A percentile compares a stretch with the other conserved stretches of the same genome.
These are phyloP conservation scores for Cyclocybe cylindracea DNA, from an alignment of 768 basidiomycete species.

Conservation along the genomic window DNA sequence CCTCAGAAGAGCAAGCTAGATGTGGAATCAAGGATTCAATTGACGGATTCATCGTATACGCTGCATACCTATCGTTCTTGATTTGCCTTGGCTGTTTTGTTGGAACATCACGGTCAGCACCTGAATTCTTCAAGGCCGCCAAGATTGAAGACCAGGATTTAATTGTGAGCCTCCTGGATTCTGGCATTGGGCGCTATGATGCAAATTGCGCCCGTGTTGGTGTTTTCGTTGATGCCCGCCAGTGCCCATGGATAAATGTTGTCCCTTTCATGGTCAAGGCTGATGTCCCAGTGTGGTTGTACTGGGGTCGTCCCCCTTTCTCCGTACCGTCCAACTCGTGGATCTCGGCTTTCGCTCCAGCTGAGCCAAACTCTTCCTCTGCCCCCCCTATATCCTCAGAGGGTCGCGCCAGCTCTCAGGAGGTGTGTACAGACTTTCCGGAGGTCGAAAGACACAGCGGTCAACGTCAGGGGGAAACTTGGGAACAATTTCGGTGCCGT, in stretches of 20 bases:
- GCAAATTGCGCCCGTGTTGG: background rate
- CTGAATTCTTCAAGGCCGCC: too few relatives aligned
- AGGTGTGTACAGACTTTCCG: too few relatives aligned
- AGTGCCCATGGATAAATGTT: slow-evolving; percentile 3
- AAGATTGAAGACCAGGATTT: too few relatives aligned
- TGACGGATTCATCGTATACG: background rate
- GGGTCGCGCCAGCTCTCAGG: background rate
- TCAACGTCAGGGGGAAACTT: too few relatives aligned
- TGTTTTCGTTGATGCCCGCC: slow-evolving; percentile 1
- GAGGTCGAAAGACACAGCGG: background rate
- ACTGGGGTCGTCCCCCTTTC: slow-evolving; percentile 5
- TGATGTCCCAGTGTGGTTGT: slow-evolving; percentile 8
- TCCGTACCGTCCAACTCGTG: background rate
- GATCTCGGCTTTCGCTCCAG: background rate
- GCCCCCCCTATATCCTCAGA: background rate
- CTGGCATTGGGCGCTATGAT: background rate
- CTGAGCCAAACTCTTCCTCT: background rate
- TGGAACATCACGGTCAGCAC: too few relatives aligned
- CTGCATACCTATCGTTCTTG: background rate
- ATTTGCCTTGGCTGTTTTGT: background rate
- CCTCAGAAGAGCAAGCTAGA: too few relatives aligned
- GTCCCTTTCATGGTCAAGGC: slow-evolving; percentile 2
- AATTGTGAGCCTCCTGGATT: too few relatives aligned
- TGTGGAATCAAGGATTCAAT: background rate
- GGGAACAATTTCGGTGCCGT: too few relatives aligned